Conservation (phyloP, 495 filamentous ascomycete species). For the Xylaria acuta region DNA sequence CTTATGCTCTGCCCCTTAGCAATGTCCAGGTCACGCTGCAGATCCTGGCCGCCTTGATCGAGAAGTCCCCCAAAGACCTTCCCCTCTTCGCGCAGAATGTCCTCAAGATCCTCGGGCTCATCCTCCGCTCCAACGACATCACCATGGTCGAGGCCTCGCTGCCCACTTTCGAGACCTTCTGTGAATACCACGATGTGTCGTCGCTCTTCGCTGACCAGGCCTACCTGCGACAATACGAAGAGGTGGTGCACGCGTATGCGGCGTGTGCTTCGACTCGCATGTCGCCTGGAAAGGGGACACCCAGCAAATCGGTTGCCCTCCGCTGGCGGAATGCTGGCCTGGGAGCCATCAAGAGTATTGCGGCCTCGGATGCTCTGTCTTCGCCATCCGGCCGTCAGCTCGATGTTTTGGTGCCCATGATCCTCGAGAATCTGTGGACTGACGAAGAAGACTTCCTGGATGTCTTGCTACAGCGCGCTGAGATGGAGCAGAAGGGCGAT, state of each 20-base stretch:
- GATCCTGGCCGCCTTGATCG: slow-evolving; percentile 85
- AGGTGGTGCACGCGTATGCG: slow-evolving; percentile 78
- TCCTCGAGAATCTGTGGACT: slow-evolving; percentile 83
- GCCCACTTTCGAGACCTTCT: slow-evolving; percentile 82
- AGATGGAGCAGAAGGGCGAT: slow-evolving; percentile 69
- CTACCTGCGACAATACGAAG: slow-evolving; percentile 80
- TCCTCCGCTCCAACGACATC: slow-evolving; percentile 81
- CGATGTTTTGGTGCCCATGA: slow-evolving; percentile 76
- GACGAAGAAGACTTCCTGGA: slow-evolving; percentile 72
- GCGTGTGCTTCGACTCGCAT: slow-evolving; percentile 70
- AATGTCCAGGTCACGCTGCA: slow-evolving; percentile 93
- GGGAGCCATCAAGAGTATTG: slow-evolving; percentile 76
- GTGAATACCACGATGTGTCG: slow-evolving; percentile 77
- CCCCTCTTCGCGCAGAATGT: slow-evolving; percentile 84
- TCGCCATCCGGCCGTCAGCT: slow-evolving; percentile 76
- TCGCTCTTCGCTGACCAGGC: slow-evolving; percentile 81
- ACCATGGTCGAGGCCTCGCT: slow-evolving; percentile 88
- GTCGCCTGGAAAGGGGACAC: slow-evolving; percentile 52
- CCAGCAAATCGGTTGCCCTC: slow-evolving; percentile 76
- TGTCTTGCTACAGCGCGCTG: slow-evolving; percentile 64
- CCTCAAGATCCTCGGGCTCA: slow-evolving; percentile 75
- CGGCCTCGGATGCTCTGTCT: slow-evolving; percentile 76
- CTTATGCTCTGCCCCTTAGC: slow-evolving; percentile 50
- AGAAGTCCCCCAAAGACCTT: slow-evolving; percentile 87
- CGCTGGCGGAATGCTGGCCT: slow-evolving; percentile 84